Conservation (phyloP, 1,284 basidiomycete species). For the Marasmius tenuissimus region DNA sequence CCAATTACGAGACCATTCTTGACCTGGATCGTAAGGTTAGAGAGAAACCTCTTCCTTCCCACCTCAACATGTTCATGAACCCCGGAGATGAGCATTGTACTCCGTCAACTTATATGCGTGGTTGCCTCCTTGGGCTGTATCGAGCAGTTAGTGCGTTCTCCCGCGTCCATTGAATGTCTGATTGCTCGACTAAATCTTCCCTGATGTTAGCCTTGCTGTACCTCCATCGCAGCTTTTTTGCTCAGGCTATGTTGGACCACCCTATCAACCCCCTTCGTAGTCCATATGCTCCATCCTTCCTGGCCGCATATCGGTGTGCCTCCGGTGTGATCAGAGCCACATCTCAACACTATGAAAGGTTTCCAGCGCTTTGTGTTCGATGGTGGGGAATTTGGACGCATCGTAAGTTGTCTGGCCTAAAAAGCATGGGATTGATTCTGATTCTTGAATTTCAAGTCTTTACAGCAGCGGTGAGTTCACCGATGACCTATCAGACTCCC, state of each 20-base stretch:
- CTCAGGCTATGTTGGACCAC: conserved; percentile 59
- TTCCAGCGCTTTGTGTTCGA: conserved; percentile 51
- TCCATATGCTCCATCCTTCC: conserved; percentile 62
- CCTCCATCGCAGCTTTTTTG: conserved; percentile 62
- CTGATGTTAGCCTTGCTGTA: conserved; percentile 45
- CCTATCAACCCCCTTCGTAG: conserved; percentile 61
- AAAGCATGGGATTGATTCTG: background rate
- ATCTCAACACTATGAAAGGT: conserved; percentile 49
- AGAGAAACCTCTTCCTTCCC: conserved; percentile 49
- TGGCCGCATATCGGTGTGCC: conserved; percentile 62
- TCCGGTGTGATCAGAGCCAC: conserved; percentile 56
- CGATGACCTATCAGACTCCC: background rate
- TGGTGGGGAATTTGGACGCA: conserved; percentile 59
- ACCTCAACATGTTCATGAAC: conserved; percentile 50
- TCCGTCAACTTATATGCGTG: conserved; percentile 47
- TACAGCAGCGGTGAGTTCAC: conserved; percentile 47
- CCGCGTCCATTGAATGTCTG: background rate
- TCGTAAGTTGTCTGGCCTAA: conserved; percentile 27
- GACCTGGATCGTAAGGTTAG: conserved; percentile 59
- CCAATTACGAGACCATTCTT: conserved; percentile 52
- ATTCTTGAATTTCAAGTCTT: conserved; percentile 34
- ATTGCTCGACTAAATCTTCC: background rate
- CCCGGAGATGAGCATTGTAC: conserved; percentile 47
- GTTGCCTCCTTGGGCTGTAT: conserved; percentile 50
- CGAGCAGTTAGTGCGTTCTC: conserved; percentile 43